These are phyloP conservation scores for Nakazawaea ernobii DNA, from an alignment of 805 yeast species.

Conservation along the genomic window DNA sequence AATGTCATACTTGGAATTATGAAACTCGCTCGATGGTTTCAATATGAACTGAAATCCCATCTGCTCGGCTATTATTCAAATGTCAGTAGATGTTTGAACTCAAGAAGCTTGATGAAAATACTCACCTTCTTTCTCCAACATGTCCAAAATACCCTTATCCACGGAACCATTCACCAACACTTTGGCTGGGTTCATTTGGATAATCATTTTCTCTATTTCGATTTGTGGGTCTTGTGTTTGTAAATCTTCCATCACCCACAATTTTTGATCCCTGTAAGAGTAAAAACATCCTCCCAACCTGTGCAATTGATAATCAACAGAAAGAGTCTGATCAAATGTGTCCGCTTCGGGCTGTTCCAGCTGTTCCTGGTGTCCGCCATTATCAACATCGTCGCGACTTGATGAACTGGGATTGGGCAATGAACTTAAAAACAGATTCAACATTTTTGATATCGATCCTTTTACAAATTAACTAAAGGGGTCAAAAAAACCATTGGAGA, in stretches of 20 bases:
- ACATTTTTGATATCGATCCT: too few species aligned
- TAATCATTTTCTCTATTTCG: background rate
- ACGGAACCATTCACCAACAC: background rate
- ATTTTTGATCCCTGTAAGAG: background rate
- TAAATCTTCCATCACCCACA: background rate
- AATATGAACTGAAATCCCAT: background rate
- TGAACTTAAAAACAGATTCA: too few species aligned
- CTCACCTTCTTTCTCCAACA: background rate
- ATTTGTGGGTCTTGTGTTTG: background rate
- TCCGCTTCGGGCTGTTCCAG: background rate
- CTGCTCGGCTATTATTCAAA: background rate
- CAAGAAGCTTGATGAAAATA: too few species aligned
- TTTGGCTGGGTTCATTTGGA: background rate
- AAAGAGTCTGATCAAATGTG: background rate
- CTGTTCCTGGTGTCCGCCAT: too few species aligned
- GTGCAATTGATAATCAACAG: background rate
- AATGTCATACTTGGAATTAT: background rate
- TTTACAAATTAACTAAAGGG: too few species aligned
- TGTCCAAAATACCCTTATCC: background rate
- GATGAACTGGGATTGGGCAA: too few species aligned
- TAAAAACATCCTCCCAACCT: conserved; percentile 2
- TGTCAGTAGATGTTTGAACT: too few species aligned
- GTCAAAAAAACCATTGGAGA: too few species aligned
- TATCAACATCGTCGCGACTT: too few species aligned
- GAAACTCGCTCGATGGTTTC: background rate